Conservation (phyloP, 805 yeast genomes). For the Clavispora vitiphila region DNA sequence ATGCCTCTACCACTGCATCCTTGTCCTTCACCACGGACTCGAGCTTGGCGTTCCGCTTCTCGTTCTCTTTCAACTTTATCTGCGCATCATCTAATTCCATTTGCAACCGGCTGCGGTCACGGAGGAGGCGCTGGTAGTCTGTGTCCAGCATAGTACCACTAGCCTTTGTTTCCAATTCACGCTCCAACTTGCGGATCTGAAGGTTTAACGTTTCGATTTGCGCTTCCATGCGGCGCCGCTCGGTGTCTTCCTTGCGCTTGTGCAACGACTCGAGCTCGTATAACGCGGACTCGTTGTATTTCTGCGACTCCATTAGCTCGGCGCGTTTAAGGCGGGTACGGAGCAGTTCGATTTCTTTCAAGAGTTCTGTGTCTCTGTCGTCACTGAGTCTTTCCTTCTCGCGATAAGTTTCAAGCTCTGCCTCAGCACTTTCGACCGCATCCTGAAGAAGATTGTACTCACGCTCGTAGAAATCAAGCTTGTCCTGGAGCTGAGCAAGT, state of each 20-base stretch:
- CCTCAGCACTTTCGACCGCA: conserved; percentile 19
- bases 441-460: conserved; percentile 23
- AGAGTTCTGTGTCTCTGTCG: conserved; percentile 16
- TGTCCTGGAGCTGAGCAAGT: conserved; percentile 20
- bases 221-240: conserved; percentile 15
- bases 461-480: conserved; percentile 23
- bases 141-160: conserved; percentile 7
- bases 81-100: conserved; percentile 20
- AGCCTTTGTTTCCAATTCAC: conserved; percentile 31
- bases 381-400: conserved; percentile 12
- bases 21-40: conserved; percentile 22
- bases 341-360: conserved; percentile 26
- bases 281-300: conserved; percentile 15
- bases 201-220: conserved; percentile 32
- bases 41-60: conserved; percentile 14
- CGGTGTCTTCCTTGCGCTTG: conserved; percentile 19
- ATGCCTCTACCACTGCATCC: conserved; percentile 31
- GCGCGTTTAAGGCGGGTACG: conserved; percentile 10
- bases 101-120: conserved; percentile 35
- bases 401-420: conserved; percentile 20
- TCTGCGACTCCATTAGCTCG: conserved; percentile 13
- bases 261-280: conserved; percentile 20
- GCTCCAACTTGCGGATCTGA: conserved; percentile 31
- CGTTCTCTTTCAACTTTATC: conserved; percentile 16
- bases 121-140: conserved; percentile 10